Evolutionary conservation across 495 filamentous ascomycete genomes (phyloP).

Genomic region (Penicillium verhagenii): DNA sequence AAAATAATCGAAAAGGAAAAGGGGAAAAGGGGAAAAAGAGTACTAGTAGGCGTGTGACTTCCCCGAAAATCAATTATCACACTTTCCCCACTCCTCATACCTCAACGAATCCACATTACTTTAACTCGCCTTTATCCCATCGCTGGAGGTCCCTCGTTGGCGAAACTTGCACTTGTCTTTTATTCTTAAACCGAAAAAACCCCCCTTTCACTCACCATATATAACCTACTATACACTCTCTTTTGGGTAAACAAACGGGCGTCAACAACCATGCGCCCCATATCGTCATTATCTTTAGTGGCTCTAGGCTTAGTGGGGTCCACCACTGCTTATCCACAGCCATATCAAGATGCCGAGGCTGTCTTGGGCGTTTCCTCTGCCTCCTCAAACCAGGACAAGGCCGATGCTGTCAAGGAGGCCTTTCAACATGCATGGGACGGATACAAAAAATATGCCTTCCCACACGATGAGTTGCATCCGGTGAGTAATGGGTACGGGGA

Average conservation of each 20-base stretch:
- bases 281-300: conserved; percentile 27
- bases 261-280: conserved; percentile 31
- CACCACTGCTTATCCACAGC: conserved; percentile 20
- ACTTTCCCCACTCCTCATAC: conserved; percentile 6
- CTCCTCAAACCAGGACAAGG: conserved; percentile 34
- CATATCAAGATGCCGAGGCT: conserved; percentile 5
- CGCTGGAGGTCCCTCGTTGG: conserved; percentile 12
- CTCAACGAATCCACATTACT: background rate
- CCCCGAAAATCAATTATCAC: too few species aligned
- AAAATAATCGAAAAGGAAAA: too few species aligned
- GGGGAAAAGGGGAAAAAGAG: too few species aligned
- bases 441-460: conserved; percentile 77
- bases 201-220: background rate
- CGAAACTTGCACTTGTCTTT: conserved; percentile 2
- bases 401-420: conserved; percentile 68
- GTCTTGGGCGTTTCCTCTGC: conserved; percentile 6
- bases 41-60: too few species aligned
- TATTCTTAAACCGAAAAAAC: background rate
- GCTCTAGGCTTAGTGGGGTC: conserved; percentile 28
- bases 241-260: background rate
- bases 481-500: conserved; percentile 63
- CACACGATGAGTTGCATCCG: conserved; percentile 73
- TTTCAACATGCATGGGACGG: conserved; percentile 80
- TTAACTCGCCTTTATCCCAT: conserved; percentile 21
- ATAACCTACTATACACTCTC: background rate